A percentile compares a stretch with the other conserved stretches of the same genome.
Conservation (phyloP, 2,329 filamentous ascomycete genomes). For the Nigrograna mackinnonii region DNA sequence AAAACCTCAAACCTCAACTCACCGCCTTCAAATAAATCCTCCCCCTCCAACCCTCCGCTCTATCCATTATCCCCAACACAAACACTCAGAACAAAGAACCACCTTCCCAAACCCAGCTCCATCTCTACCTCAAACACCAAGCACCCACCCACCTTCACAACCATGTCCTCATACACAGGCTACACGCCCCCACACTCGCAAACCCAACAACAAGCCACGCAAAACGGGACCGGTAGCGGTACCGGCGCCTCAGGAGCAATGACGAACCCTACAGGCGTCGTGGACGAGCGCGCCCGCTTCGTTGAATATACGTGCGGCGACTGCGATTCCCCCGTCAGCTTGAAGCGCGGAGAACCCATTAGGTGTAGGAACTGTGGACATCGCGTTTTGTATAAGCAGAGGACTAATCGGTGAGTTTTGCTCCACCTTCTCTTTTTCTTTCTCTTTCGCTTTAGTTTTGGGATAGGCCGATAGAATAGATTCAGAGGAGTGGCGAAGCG, state of each 20-base stretch:
- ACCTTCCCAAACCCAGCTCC: neutral
- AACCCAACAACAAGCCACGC: too few relatives aligned
- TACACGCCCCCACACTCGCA: too few relatives aligned
- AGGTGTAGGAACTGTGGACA: constrained; percentile 93
- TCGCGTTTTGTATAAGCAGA: constrained; percentile 94
- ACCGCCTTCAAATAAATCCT: neutral
- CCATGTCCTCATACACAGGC: neutral
- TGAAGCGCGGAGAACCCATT: constrained; percentile 80
- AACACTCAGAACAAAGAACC: too few relatives aligned
- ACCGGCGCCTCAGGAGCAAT: too few relatives aligned
- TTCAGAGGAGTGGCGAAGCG: neutral
- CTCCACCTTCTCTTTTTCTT: neutral
- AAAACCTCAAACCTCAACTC: neutral
- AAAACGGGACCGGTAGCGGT: neutral
- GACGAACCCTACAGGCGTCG: neutral
- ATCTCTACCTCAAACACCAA: neutral
- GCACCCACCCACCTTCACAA: neutral
- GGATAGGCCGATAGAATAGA: neutral
- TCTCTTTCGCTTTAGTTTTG: too few relatives aligned
- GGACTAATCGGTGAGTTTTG: constrained; percentile 83
- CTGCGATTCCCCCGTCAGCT: constrained; percentile 75
- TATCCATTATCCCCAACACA: too few relatives aligned
- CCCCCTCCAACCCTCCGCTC: neutral
- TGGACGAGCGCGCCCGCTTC: constrained; percentile 34
- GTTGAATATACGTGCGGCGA: constrained; percentile 71